Conservation (phyloP, 208 protist species). For the Vickermania ingenoplastis region DNA sequence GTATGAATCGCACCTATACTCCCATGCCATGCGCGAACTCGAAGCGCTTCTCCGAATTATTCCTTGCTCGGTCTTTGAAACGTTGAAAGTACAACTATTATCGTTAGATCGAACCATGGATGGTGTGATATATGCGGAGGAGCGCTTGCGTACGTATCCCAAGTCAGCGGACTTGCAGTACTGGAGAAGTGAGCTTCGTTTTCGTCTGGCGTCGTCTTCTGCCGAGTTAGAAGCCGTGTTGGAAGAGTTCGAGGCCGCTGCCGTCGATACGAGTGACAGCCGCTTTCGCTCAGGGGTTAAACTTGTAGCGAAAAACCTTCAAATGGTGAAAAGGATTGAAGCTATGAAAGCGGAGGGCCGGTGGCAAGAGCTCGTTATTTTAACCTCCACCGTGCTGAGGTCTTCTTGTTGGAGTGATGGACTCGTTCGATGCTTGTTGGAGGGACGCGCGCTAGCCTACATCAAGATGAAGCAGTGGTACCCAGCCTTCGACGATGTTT, state of each 20-base stretch:
- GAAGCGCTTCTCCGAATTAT: constrained; percentile 23
- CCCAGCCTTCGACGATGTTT: constrained; percentile 42
- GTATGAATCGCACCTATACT: constrained; percentile 32
- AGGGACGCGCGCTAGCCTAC: constrained; percentile 25
- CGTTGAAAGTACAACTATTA: constrained; percentile 38
- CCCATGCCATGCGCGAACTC: constrained; percentile 26
- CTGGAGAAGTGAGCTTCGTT: constrained; percentile 30
- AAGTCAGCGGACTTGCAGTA: constrained; percentile 32
- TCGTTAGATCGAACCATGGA: constrained; percentile 14
- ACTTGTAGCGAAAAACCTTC: constrained; percentile 13
- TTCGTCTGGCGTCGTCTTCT: constrained; percentile 22
- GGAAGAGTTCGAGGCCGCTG: constrained; percentile 10
- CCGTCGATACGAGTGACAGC: constrained; percentile 13
- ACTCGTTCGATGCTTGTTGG: constrained; percentile 14
- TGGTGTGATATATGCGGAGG: constrained; percentile 18
- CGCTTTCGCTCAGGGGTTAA: constrained; percentile 28
- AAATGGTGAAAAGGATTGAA: constrained; percentile 13
- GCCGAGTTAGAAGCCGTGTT: constrained; percentile 23
- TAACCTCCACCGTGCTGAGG: constrained; percentile 10
- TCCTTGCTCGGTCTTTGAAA: constrained; percentile 45
- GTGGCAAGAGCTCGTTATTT: constrained; percentile 14
- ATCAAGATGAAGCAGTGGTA: constrained; percentile 29
- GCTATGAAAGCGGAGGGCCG: background rate
- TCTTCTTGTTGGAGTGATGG: constrained; percentile 11
- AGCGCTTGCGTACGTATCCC: constrained; percentile 15